phyloP scores from a whole-genome alignment of 169 alveolate genomes.

The Eimeria sp. region DNA sequence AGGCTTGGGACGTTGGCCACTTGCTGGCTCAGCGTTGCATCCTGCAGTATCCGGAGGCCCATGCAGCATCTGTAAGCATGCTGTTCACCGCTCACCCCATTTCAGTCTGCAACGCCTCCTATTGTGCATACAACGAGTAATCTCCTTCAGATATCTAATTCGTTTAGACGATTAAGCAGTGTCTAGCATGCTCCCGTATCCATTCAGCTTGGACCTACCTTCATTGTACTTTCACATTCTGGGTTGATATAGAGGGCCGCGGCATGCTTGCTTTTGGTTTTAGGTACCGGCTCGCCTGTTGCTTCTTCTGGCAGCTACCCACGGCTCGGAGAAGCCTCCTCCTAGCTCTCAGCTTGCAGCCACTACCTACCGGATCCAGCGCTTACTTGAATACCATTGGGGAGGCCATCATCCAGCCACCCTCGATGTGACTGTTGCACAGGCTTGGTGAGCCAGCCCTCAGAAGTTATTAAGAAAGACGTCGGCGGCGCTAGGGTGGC shows the following conservation, averaged over 20 bases:
- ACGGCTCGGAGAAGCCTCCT: constrained; percentile 71
- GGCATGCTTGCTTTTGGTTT: background rate
- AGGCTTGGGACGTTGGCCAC: constrained; percentile 78
- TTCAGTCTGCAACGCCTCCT: background rate
- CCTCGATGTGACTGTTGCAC: constrained; percentile 55
- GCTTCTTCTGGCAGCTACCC: constrained; percentile 48
- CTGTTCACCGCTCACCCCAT: background rate
- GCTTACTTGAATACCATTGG: constrained; percentile 64
- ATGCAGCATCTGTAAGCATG: constrained; percentile 74
- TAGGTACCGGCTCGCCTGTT: constrained; percentile 59
- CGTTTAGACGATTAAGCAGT: background rate
- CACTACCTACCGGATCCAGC: constrained; percentile 15
- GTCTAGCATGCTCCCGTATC: background rate
- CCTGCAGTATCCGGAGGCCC: constrained; percentile 71
- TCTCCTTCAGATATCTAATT: background rate
- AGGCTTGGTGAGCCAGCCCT: constrained; percentile 55
- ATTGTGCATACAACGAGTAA: background rate
- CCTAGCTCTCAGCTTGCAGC: constrained; percentile 61
- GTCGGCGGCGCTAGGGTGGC: background rate
- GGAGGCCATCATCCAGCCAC: constrained; percentile 67
- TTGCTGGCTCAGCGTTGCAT: constrained; percentile 75
- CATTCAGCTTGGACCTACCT: background rate
- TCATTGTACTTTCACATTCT: background rate
- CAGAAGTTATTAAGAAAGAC: background rate
- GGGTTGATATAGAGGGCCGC: background rate